These are phyloP conservation scores for Aspergillus eucalypticola DNA, from an alignment of 2,329 filamentous ascomycete species.

Conservation along the genomic window DNA sequence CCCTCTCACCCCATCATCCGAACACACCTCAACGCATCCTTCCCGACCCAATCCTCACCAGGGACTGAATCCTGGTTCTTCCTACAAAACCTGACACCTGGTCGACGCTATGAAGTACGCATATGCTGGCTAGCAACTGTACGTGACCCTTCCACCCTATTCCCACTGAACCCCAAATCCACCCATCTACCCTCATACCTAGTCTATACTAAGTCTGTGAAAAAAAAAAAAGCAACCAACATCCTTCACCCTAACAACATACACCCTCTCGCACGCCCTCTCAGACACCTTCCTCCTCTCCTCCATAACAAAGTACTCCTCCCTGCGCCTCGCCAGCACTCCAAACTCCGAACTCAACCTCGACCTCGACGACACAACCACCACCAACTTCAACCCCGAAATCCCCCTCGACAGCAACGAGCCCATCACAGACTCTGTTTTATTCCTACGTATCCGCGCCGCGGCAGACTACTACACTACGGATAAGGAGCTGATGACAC, in stretches of 20 bases:
- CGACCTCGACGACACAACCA: constrained; percentile 7
- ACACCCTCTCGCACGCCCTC: constrained; percentile 63
- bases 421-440: constrained; percentile 49
- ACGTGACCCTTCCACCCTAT: constrained; percentile 38
- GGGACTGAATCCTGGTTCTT: constrained; percentile 77
- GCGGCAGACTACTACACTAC: constrained; percentile 83
- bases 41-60: constrained; percentile 58
- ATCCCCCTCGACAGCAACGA: constrained; percentile 17
- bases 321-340: constrained; percentile 44
- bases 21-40: constrained; percentile 66
- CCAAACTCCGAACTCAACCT: constrained; percentile 22
- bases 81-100: constrained; percentile 67
- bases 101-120: constrained; percentile 83
- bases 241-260: constrained; percentile 68
- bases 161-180: too few relatives aligned
- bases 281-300: constrained; percentile 62
- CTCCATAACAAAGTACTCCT: constrained; percentile 65
- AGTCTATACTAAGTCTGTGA: too few relatives aligned
- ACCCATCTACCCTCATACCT: too few relatives aligned
- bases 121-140: constrained; percentile 94
- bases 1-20: constrained; percentile 59
- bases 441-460: constrained; percentile 73
- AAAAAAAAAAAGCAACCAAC: constrained; percentile 72
- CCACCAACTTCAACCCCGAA: constrained; percentile 19
- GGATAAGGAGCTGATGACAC: constrained; percentile 71